Base-by-base conservation (phyloP, 1,284 basidiomycete species). In the Ustilago lituana region DNA sequence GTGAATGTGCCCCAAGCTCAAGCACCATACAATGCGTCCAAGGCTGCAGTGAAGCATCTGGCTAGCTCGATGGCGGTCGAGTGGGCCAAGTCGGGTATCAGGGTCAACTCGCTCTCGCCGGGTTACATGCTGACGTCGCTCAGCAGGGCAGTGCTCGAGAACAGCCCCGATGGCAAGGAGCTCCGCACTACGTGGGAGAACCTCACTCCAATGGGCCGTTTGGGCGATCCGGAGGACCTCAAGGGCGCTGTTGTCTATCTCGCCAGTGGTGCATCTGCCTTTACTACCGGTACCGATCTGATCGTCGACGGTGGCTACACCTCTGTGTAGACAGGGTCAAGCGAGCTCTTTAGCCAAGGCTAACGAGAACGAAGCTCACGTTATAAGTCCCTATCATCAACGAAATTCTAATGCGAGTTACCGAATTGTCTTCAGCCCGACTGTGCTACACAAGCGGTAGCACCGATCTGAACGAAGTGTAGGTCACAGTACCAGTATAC, bases 1-100 rank as follows among this genome's bases (percentile, higher is more conserved):
- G 91, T 93, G 82, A 83, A 89, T 84, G 29, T 78, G n/a, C 80
- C 80, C 2, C 76, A 96, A 87, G 88, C 88, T 33, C 94, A 98
- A 86, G 91, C 92, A 1, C 94, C 94, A 0, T 98, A 98, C 84
- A 98, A 97, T 83, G 90, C 92, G n/a, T 94, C 93, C 39, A 66
- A 69, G 40, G 63, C 82, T 87, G 91, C 92, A 49, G 92, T 94
- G 29, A 89, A 89, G 78, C 93, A 94, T 77, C 90, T 94, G 88
- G 91, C 92, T 14, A 86, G 90, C 0, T 91, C 89, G 72, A 85
- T 94, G 47, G 92, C 89, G 0, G 91, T 94, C 22, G 92, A 94
- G 83, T 94, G 92, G 92, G 92, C 92, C 2, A 90, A 89, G 84
- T 87, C 87, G 73, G 89, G 89, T 50, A 89, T 94, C 49, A 88